Base-by-base conservation (phyloP, 2,329 filamentous ascomycete species). In the Fusarium secorum region DNA sequence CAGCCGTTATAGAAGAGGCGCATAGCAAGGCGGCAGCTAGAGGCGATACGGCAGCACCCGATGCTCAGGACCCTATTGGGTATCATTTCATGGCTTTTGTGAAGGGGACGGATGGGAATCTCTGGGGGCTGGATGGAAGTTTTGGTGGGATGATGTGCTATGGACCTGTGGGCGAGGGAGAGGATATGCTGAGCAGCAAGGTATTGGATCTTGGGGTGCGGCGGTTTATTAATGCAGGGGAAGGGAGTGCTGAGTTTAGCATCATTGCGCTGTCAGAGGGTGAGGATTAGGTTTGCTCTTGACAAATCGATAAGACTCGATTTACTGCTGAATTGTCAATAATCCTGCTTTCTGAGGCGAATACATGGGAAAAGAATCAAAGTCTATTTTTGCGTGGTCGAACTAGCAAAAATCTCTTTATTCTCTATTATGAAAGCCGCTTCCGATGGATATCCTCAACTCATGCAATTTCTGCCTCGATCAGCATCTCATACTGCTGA, bases 401-500 rank as follows among this genome's bases (percentile, higher is more conserved):
- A 38, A 38, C 18, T 13, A 20, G 20, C 18, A 20, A 2, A 13
- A 8, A 7, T 0, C 11, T 20, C 3, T 13, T 13, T 10, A 11
- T n/a, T n/a, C n/a, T n/a, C n/a, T n/a, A n/a, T n/a, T n/a, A n/a
- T n/a, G n/a, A n/a, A n/a, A n/a, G n/a, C n/a, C n/a, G n/a, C n/a
- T n/a, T n/a, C n/a, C n/a, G n/a, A n/a, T n/a, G n/a, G n/a, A n/a
- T n/a, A n/a, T 20, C 17, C 6, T 13, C 5, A 1, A 8, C 1
- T 42, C 15, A 66, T 11, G 30, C 55, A 24, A 74, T 26, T 26
- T 74, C 68, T n/a, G 60, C 60, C 41, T 74, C 71, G 11, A 74
- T 74, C 2, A 74, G 2, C 59, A 72, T 74, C 46, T 74, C 71
- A 13, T 74, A 72, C 79, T 73, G 55, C n/a, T 74, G 66, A 3